Evolutionary conservation across 192 early-diverging fungal genomes (phyloP), one percentile per base, ranked within the genome.

Genomic region (Gaertneriomyces sp.): DNA sequence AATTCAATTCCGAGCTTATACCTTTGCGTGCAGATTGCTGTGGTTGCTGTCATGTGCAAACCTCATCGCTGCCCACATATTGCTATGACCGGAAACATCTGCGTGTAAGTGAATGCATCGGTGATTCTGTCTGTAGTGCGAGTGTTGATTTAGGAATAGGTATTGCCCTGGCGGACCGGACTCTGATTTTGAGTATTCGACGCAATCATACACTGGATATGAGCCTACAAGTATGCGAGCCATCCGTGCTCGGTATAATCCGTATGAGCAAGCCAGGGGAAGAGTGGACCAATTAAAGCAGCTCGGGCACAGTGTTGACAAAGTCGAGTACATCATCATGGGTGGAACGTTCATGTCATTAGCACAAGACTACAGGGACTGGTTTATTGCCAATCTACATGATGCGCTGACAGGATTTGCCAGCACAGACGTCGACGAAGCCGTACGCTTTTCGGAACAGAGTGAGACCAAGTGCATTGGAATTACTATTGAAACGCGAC

Each of bases 131-230:
- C n/a, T 17, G 20, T 33, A 25, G 25, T 33, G 25, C 40, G 61
- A 0, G 38, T 60, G 40, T 68, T 40, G 42, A 46, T 61, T 61
- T 4, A 2, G 17, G 2, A 56, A 14, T 64, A 88, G 86, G 12
- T 90, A 96, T 76, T 94, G 95, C 66, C 96, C 96, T 16, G 96
- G 96, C 53, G 97, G 97, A 0, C 97, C 97, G 4, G 97, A 99
- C 72, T 96, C 94, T 6, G 97, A 99, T 73, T 99, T 99, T 73
- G 97, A 99, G 78, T 99, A 99, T 77, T 96, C 93, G 49, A 99
- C 97, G 51, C 97, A 99, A 75, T 98, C 95, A n/a, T 99, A 99
- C 64, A 99, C 97, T 20, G 97, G 97, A 40, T 99, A 98, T 76
- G 97, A 99, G 72, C 97, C 97, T 5, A 99, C 97, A 3, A 90